Conservation (phyloP, 1,284 basidiomycete genomes). For the Violaceomyces palustris region DNA sequence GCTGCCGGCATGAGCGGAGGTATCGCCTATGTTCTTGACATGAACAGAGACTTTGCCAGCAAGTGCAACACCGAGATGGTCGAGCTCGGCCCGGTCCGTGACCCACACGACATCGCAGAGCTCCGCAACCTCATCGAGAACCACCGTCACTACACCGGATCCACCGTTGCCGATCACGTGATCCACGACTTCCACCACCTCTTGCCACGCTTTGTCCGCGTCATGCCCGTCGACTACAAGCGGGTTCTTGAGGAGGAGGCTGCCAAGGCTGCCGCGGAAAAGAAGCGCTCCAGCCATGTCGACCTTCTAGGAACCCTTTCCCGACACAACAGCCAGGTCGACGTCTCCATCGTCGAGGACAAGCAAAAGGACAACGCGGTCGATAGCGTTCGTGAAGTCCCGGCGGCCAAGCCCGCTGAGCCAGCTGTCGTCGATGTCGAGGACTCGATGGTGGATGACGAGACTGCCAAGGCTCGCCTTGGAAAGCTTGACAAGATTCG, state of each 20-base stretch:
- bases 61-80: constrained; percentile 50
- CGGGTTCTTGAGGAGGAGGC: constrained; percentile 50
- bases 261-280: constrained; percentile 48
- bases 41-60: constrained; percentile 44
- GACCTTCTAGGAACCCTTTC: constrained; percentile 49
- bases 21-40: constrained; percentile 48
- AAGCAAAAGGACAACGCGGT: constrained; percentile 21
- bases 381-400: constrained; percentile 18
- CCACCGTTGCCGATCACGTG: constrained; percentile 45
- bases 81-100: constrained; percentile 44
- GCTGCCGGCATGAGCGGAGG: constrained; percentile 46
- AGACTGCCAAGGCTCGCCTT: constrained; percentile 40
- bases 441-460: constrained; percentile 50
- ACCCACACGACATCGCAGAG: constrained; percentile 48
- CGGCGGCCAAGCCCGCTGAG: constrained; percentile 37
- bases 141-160: constrained; percentile 50
- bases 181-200: constrained; percentile 49
- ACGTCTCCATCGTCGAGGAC: constrained; percentile 30
- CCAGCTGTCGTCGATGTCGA: constrained; percentile 45
- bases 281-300: constrained; percentile 51
- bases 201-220: constrained; percentile 46
- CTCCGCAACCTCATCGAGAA: constrained; percentile 50
- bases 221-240: constrained; percentile 51
- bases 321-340: constrained; percentile 45
- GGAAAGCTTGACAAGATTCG: constrained; percentile 50